Evolutionary conservation across 1,139 yeast species (phyloP).

Genomic region (Suhomyces choctaworum): DNA sequence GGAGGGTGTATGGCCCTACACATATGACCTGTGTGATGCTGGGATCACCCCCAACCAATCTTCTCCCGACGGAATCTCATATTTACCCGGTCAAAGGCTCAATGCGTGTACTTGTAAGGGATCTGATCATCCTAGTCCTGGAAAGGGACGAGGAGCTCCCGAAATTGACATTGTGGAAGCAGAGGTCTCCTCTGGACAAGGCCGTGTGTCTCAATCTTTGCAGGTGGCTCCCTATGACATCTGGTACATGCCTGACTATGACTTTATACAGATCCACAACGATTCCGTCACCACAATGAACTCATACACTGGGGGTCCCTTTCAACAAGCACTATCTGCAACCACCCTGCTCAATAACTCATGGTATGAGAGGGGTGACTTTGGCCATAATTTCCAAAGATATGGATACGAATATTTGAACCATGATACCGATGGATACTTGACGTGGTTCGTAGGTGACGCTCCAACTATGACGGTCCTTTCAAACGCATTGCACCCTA

Average conservation of each 20-base stretch:
- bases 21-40: slow-evolving; percentile 33
- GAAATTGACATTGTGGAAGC: slow-evolving; percentile 33
- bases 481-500: slow-evolving; percentile 27
- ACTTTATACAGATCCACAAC: slow-evolving; percentile 25
- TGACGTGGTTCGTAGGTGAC: slow-evolving; percentile 30
- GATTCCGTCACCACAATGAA: slow-evolving; percentile 27
- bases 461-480: slow-evolving; percentile 26
- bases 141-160: slow-evolving; percentile 32
- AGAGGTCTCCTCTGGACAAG: slow-evolving; percentile 20
- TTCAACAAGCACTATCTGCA: slow-evolving; percentile 33
- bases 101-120: slow-evolving; percentile 29
- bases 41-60: slow-evolving; percentile 35
- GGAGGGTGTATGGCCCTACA: slow-evolving; percentile 35
- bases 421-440: slow-evolving; percentile 25
- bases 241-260: slow-evolving; percentile 33
- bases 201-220: slow-evolving; percentile 31
- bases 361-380: slow-evolving; percentile 29
- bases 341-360: slow-evolving; percentile 25
- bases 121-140: slow-evolving; percentile 29
- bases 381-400: slow-evolving; percentile 22
- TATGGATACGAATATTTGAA: slow-evolving; percentile 30
- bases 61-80: slow-evolving; percentile 33
- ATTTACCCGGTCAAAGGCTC: slow-evolving; percentile 31
- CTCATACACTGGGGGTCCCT: slow-evolving; percentile 33
- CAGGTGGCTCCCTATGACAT: slow-evolving; percentile 34